These are phyloP conservation scores for Petunia axillaris DNA, from an alignment of 257 asterid genomes.

Conservation along the genomic window DNA sequence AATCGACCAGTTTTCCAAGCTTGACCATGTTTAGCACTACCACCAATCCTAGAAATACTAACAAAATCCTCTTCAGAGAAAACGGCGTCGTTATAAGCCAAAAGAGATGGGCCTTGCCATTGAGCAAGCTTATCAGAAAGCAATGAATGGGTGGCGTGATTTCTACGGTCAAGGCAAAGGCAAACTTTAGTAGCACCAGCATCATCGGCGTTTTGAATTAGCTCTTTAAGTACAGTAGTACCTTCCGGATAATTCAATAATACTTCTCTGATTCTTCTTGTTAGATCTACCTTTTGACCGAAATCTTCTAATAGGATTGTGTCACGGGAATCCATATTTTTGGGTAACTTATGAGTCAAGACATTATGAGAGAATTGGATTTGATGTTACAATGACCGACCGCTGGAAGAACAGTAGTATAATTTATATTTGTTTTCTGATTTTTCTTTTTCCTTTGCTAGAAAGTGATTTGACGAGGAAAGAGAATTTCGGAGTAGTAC, in stretches of 20 bases:
- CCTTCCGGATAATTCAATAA: constrained; percentile 92
- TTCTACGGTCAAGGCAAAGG: constrained; percentile 85
- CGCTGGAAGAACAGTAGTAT: too few species aligned
- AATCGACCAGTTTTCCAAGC: constrained; percentile 96
- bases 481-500: too few species aligned
- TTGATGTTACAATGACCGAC: too few species aligned
- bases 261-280: constrained; percentile 94
- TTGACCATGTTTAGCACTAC: constrained; percentile 80
- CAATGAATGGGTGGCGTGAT: constrained; percentile 64
- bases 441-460: too few species aligned
- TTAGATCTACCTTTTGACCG: constrained; percentile 97
- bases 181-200: constrained; percentile 95
- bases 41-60: constrained; percentile 94
- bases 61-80: constrained; percentile 90
- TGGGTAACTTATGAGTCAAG: not conserved
- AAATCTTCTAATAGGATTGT: constrained; percentile 76
- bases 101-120: constrained; percentile 94
- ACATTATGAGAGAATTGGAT: too few species aligned
- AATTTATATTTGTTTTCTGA: too few species aligned
- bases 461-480: too few species aligned
- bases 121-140: constrained; percentile 67
- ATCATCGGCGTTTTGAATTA: constrained; percentile 97
- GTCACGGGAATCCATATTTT: constrained; percentile 34
- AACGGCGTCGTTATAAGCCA: constrained; percentile 86
- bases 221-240: constrained; percentile 91